These are phyloP conservation scores for Mucor plumbeus DNA, from an alignment of 371 early-diverging fungal species.

Conservation along the genomic window DNA sequence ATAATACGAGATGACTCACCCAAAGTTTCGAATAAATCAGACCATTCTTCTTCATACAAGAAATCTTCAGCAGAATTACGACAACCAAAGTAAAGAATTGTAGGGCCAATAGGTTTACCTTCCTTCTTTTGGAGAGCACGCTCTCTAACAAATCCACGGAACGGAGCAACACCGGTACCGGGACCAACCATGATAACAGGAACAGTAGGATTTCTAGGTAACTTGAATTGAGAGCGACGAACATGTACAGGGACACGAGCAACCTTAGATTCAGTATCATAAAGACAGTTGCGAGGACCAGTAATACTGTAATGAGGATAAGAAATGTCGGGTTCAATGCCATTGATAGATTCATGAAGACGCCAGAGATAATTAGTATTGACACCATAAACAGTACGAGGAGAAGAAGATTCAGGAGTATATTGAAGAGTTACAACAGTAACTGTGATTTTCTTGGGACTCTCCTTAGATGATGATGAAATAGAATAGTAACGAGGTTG, in stretches of 20 bases:
- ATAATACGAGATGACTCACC: constrained; percentile 66
- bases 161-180: constrained; percentile 98
- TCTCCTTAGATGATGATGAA: constrained; percentile 78
- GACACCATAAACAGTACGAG: constrained; percentile 72
- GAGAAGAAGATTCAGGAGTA: constrained; percentile 51
- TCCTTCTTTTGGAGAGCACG: constrained; percentile 69
- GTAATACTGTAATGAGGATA: constrained; percentile 37
- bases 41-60: constrained; percentile 88
- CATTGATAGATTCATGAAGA: constrained; percentile 51
- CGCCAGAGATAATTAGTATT: constrained; percentile 75
- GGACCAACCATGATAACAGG: constrained; percentile 98
- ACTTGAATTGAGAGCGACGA: constrained; percentile 85
- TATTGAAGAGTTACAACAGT: constrained; percentile 92
- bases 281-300: constrained; percentile 48
- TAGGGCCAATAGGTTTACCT: constrained; percentile 73
- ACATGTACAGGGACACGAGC: constrained; percentile 81
- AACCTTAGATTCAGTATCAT: constrained; percentile 23
- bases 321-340: constrained; percentile 2
- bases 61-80: constrained; percentile 84
- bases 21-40: constrained; percentile 61
- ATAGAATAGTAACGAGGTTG: constrained; percentile 96
- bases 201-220: constrained; percentile 77
- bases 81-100: constrained; percentile 93
- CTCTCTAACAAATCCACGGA: constrained; percentile 94
- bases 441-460: constrained; percentile 75